Evolutionary conservation across 2,329 filamentous ascomycete genomes (phyloP).

Genomic region (Trichocomaceae sp.): DNA sequence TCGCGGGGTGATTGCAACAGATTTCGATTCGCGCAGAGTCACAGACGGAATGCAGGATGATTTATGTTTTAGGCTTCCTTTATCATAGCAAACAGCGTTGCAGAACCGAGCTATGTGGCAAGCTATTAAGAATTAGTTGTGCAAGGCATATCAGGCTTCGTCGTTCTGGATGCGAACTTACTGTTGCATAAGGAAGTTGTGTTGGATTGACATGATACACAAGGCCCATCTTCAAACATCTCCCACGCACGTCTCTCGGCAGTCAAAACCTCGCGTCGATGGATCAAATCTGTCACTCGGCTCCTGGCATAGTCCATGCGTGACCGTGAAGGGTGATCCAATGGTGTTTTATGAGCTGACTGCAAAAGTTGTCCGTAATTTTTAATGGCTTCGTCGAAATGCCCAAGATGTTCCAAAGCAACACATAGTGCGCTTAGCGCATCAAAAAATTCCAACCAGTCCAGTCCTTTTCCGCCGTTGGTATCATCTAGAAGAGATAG

Average conservation of each 20-base stretch:
- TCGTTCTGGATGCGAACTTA: slow-evolving; percentile 13
- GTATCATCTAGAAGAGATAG: slow-evolving; percentile 24
- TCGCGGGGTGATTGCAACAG: slow-evolving; percentile 23
- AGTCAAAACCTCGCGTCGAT: slow-evolving; percentile 21
- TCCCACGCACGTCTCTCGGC: slow-evolving; percentile 24
- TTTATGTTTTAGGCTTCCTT: slow-evolving; percentile 13
- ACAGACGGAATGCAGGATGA: slow-evolving; percentile 25
- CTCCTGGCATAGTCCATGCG: slow-evolving; percentile 24
- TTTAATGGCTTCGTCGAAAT: slow-evolving; percentile 24
- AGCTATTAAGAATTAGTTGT: slow-evolving; percentile 15
- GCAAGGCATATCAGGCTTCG: neutral
- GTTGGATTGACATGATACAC: slow-evolving; percentile 18
- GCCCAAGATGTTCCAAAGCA: slow-evolving; percentile 23
- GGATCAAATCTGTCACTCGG: slow-evolving; percentile 22
- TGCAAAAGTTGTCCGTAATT: slow-evolving; percentile 24
- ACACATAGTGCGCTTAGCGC: slow-evolving; percentile 27
- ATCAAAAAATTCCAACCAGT: slow-evolving; percentile 25
- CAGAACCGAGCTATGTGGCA: slow-evolving; percentile 27
- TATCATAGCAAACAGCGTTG: slow-evolving; percentile 22
- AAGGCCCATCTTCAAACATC: slow-evolving; percentile 19
- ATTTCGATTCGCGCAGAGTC: slow-evolving; percentile 26
- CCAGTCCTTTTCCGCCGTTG: slow-evolving; percentile 19
- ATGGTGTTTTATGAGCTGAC: slow-evolving; percentile 21
- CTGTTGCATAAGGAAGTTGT: slow-evolving; percentile 23
- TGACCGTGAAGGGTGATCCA: slow-evolving; percentile 22